Conservation (phyloP, 2,329 filamentous ascomycete genomes). For the Colletotrichum simmondsii region DNA sequence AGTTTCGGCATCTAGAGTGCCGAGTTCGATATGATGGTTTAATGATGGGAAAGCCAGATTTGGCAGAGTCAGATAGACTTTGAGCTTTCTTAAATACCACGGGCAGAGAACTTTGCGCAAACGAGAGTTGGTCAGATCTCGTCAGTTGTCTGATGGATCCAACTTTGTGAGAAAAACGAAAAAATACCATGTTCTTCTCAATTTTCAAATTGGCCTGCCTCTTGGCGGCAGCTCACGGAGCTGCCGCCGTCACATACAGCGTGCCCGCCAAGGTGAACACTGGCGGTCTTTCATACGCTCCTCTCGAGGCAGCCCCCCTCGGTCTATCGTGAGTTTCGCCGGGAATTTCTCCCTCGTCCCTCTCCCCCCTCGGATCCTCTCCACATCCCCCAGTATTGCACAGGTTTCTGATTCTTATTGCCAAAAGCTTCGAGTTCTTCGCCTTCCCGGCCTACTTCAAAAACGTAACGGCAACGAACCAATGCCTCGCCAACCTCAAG, state of each 20-base stretch:
- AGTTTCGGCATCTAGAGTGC: neutral
- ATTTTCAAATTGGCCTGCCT: neutral
- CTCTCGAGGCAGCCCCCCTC: constrained; percentile 20
- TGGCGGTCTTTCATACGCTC: constrained; percentile 11
- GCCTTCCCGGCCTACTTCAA: constrained; percentile 65
- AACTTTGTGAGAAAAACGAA: too few relatives aligned
- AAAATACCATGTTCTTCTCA: neutral
- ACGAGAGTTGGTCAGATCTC: neutral
- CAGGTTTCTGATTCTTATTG: too few relatives aligned
- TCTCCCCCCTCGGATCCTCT: too few relatives aligned
- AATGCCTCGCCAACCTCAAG: constrained; percentile 63
- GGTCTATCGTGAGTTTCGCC: constrained; percentile 19
- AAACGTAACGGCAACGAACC: constrained; percentile 59
- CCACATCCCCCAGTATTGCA: too few relatives aligned
- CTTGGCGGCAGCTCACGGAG: neutral
- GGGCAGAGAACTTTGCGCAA: too few relatives aligned
- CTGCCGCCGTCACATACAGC: constrained; percentile 5
- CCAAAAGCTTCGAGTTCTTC: constrained; percentile 64
- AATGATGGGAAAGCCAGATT: neutral
- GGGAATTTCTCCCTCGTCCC: neutral
- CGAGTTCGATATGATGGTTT: neutral
- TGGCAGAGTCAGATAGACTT: too few relatives aligned
- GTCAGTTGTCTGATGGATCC: neutral
- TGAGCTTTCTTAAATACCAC: neutral
- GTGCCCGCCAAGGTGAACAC: constrained; percentile 9